Evolutionary conservation across 495 filamentous ascomycete genomes (phyloP).

Genomic region (Parmelia sp.): DNA sequence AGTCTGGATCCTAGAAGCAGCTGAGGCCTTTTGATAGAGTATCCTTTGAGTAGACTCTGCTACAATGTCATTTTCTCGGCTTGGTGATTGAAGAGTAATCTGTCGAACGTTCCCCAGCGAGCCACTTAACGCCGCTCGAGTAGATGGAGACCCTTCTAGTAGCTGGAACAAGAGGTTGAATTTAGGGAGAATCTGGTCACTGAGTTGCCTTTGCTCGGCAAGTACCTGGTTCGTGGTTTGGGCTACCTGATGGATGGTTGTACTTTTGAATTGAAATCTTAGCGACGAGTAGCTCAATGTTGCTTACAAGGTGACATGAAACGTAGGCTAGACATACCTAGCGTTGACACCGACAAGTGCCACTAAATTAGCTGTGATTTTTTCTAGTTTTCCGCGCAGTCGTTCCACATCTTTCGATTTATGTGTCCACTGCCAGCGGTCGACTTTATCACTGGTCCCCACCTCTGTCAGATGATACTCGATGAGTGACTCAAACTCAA

Average conservation of each 20-base stretch:
- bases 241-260: not conserved
- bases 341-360: not conserved
- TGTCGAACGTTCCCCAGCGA: not conserved
- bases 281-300: not conserved
- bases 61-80: no score
- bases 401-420: not conserved
- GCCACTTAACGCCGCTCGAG: not conserved
- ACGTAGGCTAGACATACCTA: conserved; percentile 5
- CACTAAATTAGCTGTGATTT: not conserved
- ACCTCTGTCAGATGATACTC: conserved; percentile 8
- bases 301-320: not conserved
- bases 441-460: not conserved
- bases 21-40: not conserved
- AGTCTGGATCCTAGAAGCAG: not conserved
- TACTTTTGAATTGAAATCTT: not conserved
- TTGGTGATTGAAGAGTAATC: not conserved
- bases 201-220: not conserved
- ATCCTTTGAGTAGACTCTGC: no score
- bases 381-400: conserved; percentile 1
- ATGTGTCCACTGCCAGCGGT: conserved; percentile 8
- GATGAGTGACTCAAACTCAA: not conserved
- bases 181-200: not conserved
- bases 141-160: not conserved
- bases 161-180: not conserved
- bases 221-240: not conserved